Evolutionary conservation across 2,329 filamentous ascomycete genomes (phyloP).

Genomic region (Colletotrichum chrysophilum): DNA sequence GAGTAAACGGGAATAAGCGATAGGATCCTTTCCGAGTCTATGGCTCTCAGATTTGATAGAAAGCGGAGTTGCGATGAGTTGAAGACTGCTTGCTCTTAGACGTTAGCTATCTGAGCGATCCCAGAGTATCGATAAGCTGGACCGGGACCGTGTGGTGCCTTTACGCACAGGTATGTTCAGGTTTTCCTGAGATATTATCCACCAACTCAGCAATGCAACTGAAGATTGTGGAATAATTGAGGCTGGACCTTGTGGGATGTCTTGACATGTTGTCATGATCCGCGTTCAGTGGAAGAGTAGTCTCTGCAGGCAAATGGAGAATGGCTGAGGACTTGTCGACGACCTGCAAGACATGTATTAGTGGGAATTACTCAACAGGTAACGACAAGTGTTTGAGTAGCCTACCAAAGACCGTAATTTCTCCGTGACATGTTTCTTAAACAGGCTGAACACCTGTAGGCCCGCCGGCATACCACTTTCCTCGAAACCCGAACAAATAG

Average conservation of each 20-base stretch:
- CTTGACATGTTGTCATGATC: not conserved
- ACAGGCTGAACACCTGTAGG: not conserved
- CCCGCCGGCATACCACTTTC: not conserved
- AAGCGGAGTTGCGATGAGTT: rapidly evolving
- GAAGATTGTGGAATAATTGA: rapidly evolving
- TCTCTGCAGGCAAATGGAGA: not conserved
- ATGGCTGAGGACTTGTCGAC: not conserved
- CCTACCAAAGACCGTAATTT: rapidly evolving
- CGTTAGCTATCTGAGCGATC: rapidly evolving
- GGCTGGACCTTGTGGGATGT: not conserved
- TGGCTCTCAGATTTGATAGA: rapidly evolving
- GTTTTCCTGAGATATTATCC: rapidly evolving
- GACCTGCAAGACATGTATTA: rapidly evolving
- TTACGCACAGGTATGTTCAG: not conserved
- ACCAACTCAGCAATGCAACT: not conserved
- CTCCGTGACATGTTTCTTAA: rapidly evolving
- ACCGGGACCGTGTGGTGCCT: rapidly evolving
- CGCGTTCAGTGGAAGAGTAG: not conserved
- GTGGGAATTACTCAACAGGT: rapidly evolving
- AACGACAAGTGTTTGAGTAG: rapidly evolving
- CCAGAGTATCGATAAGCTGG: too few relatives aligned
- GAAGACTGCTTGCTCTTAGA: not conserved
- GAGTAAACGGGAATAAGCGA: not conserved
- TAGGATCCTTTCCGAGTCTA: rapidly evolving
- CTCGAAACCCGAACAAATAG: rapidly evolving